These are phyloP conservation scores for Trichoderma harzianum DNA, from an alignment of 2,329 filamentous ascomycete genomes.

Conservation along the genomic window DNA sequence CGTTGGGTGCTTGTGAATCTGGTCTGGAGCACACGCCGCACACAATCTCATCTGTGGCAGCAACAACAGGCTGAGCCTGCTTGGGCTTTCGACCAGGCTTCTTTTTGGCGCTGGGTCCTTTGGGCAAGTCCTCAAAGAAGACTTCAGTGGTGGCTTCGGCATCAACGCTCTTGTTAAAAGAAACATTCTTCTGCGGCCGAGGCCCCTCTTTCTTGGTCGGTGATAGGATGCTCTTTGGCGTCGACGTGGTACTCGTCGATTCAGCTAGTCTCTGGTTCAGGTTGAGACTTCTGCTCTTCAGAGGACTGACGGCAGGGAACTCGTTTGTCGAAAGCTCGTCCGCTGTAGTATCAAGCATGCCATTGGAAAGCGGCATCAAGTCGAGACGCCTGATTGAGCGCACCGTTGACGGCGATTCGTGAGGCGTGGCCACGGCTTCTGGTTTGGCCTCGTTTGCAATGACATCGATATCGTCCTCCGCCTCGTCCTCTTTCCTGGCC, in stretches of 20 bases:
- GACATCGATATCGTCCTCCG: not conserved
- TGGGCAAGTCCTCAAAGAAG: constrained; percentile 51
- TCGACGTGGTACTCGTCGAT: constrained; percentile 19
- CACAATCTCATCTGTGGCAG: constrained; percentile 43
- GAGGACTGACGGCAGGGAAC: constrained; percentile 1
- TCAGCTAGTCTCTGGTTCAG: constrained; percentile 15
- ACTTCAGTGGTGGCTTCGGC: constrained; percentile 36
- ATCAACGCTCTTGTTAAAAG: constrained; percentile 42
- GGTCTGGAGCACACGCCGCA: constrained; percentile 57
- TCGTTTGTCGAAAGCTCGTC: constrained; percentile 14
- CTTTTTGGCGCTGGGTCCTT: constrained; percentile 32
- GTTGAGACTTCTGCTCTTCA: constrained; percentile 9
- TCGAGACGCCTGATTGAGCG: constrained; percentile 9
- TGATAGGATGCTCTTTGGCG: constrained; percentile 55
- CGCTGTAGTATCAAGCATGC: constrained; percentile 13
- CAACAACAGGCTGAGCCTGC: constrained; percentile 19
- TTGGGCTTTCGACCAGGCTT: constrained; percentile 26
- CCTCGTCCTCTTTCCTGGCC: constrained; percentile 20
- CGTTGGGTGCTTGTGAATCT: constrained; percentile 55
- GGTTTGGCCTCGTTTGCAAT: constrained; percentile 16
- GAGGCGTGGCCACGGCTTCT: not conserved
- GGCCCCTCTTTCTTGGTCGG: constrained; percentile 47
- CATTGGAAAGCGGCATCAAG: constrained; percentile 6
- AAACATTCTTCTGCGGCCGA: constrained; percentile 51
- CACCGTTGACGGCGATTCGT: constrained; percentile 19